These are phyloP conservation scores for Fusarium sp. DNA, from an alignment of 2,329 filamentous ascomycete species.

Conservation along the genomic window DNA sequence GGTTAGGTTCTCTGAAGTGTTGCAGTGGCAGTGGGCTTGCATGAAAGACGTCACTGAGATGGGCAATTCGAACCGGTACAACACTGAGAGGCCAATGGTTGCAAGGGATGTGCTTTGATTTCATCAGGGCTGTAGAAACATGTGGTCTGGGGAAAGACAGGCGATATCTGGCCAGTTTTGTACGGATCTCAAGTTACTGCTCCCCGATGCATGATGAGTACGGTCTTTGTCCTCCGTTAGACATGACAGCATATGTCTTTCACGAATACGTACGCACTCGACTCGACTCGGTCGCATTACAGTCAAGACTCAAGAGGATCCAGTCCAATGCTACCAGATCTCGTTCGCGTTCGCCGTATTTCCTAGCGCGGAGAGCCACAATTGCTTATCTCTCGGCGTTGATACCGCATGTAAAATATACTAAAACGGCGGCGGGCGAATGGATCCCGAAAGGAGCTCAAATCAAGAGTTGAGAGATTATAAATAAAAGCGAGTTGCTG, in stretches of 20 bases:
- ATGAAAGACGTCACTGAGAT: slow-evolving; percentile 45
- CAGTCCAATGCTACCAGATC: slow-evolving; percentile 13
- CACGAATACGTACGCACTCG: slow-evolving; percentile 7
- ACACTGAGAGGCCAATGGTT: slow-evolving; percentile 16
- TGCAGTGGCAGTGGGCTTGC: slow-evolving; percentile 31
- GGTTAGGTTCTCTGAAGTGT: slow-evolving; percentile 34
- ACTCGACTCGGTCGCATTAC: slow-evolving; percentile 25
- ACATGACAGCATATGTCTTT: not conserved
- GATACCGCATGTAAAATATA: slow-evolving; percentile 12
- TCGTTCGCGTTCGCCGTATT: slow-evolving; percentile 31
- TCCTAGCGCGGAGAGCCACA: slow-evolving; percentile 37
- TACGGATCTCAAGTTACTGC: slow-evolving; percentile 18
- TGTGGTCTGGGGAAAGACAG: slow-evolving; percentile 15
- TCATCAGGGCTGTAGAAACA: slow-evolving; percentile 1
- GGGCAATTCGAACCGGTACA: slow-evolving; percentile 40
- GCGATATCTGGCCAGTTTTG: slow-evolving; percentile 18
- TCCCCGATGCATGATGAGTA: slow-evolving; percentile 12
- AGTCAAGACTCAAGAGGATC: slow-evolving; percentile 3
- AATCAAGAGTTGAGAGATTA: slow-evolving; percentile 45
- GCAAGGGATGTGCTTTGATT: slow-evolving; percentile 14
- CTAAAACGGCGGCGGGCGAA: slow-evolving; percentile 33
- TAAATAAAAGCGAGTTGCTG: slow-evolving; percentile 46
- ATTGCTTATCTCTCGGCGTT: slow-evolving; percentile 42
- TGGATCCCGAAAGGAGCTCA: slow-evolving; percentile 35
- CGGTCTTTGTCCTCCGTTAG: slow-evolving; percentile 31